These are phyloP conservation scores for Coemansia pectinata DNA, from an alignment of 192 early-diverging fungal genomes.

Conservation along the genomic window DNA sequence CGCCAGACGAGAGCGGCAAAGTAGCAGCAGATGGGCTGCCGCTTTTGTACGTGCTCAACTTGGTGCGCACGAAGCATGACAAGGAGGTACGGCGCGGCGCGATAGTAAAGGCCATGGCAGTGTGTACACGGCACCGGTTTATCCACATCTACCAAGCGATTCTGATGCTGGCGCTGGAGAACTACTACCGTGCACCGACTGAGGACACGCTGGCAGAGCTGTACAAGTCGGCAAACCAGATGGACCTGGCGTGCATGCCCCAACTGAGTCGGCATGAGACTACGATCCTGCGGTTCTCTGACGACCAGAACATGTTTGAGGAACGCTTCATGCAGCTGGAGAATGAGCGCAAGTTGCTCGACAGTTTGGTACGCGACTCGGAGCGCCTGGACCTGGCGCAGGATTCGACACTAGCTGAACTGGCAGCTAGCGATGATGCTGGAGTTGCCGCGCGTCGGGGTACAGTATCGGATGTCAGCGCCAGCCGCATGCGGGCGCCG, in stretches of 20 bases:
- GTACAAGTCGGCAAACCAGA: slow-evolving; percentile 79
- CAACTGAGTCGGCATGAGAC: slow-evolving; percentile 73
- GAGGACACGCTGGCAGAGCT: slow-evolving; percentile 74
- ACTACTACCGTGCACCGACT: slow-evolving; percentile 80
- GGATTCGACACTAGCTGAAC: slow-evolving; percentile 29
- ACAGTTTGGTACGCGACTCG: slow-evolving; percentile 23
- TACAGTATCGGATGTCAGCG: slow-evolving; percentile 56
- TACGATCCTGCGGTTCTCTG: slow-evolving; percentile 80
- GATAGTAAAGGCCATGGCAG: slow-evolving; percentile 90
- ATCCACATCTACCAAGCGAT: slow-evolving; percentile 93
- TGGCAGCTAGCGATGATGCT: slow-evolving; percentile 35
- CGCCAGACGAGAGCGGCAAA: slow-evolving; percentile 39
- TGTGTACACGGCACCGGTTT: slow-evolving; percentile 86
- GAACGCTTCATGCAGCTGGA: slow-evolving; percentile 67
- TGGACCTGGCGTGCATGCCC: slow-evolving; percentile 82
- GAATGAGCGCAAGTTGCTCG: slow-evolving; percentile 28
- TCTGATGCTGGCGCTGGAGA: slow-evolving; percentile 86
- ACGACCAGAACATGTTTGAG: slow-evolving; percentile 83
- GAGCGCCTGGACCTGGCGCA: slow-evolving; percentile 27
- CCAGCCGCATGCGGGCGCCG: slow-evolving; percentile 48
- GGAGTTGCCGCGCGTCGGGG: slow-evolving; percentile 35
- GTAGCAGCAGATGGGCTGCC: slow-evolving; percentile 59
- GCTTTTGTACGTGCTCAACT: slow-evolving; percentile 86
- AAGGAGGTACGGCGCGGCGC: slow-evolving; percentile 83
- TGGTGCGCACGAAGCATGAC: slow-evolving; percentile 90